Evolutionary conservation across 2,329 filamentous ascomycete species (phyloP), one percentile per base, ranked within the genome.

Genomic region (Cadophora sp.): DNA sequence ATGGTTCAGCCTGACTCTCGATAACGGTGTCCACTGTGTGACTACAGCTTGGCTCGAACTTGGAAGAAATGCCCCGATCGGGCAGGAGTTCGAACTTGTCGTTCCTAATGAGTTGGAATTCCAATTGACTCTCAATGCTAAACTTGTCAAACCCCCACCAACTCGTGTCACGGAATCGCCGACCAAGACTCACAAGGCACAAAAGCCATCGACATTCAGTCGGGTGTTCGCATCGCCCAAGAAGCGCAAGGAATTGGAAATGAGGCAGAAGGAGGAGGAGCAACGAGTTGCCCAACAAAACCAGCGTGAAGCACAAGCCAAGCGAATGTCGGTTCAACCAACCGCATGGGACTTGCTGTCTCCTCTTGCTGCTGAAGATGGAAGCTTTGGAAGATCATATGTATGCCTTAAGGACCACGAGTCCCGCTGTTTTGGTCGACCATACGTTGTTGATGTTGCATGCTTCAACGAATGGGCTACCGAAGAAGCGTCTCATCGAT

Each of bases 391-490:
- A 24, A 91, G 96, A 64, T 91, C 96, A 3, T 99, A 99, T 73
- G 91, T 99, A 20, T 95, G 93, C 74, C 85, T 99, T 61, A 96
- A 95, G 78, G 94, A 97, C 77, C 94, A 97, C 76, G 96, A 99
- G 80, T 84, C 88, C 63, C 86, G 90, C 70, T 96, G 94, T 76
- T 99, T 92, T 75, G 96, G 96, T 43, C 90, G 96, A 20, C 94
- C 93, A 9, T 91, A 95, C 75, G 90, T 89, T 69, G 93, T 94
- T 18, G 94, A 98, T 73, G 89, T 98, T 65, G 92, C 93, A 20
- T 96, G 94, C 80, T 99, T 98, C 86, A 99, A 99, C 76, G 96
- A 99, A 81, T 99, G 96, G 96, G 96, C 96, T 0, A 89, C 92
- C 3, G 96, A 99, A 77, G 92, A 96, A 73, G 88, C 87, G 11